Evolutionary conservation across 2,329 filamentous ascomycete species (phyloP), one percentile per base, ranked within the genome.

Genomic region (Cladosporium sp.): DNA sequence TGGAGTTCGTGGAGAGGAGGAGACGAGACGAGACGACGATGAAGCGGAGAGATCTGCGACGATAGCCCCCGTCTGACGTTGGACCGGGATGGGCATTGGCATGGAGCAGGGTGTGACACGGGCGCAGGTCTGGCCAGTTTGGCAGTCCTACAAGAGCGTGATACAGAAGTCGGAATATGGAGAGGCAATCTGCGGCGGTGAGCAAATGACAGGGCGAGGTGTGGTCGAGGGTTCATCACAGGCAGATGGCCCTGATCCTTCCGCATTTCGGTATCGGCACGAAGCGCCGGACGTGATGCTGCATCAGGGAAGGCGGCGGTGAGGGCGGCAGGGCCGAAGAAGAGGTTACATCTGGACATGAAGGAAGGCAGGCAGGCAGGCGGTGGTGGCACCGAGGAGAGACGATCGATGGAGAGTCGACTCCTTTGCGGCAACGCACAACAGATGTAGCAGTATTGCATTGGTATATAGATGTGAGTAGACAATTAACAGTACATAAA

Each of bases 181-280:
- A n/a, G 15, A 32, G 55, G 55, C 32, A 58, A 58, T 58, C 32
- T 58, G 34, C 57, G 36, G 38, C 57, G 57, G 38, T 47, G 57
- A 59, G 57, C 57, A 28, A 59, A 59, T 59, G 57, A 24, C 38
- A 59, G 57, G 55, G 55, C 55, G 32, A 34, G 32, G 4, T 14
- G 30, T 14, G 34, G 55, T 28, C 10, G 24, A 38, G 55, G 34
- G 32, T 41, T 38, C 38, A 59, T 47, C 57, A 59, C 57, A 59
- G 34, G 41, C 52, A 34, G 52, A 52, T 26, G 26, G 52, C 10
- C 32, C 52, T 55, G 52, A 55, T 55, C 28, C 52, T 55, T n/a
- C 52, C 52, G 52, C 52, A 47, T 47, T 47, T 47, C 41, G 24
- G 28, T 54, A 30, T 28, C 55, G 55, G 55, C n/a, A 58, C 55